These are phyloP conservation scores for Thalassiosira mediterranea DNA, from an alignment of 352 stramenopile genomes.

Conservation along the genomic window DNA sequence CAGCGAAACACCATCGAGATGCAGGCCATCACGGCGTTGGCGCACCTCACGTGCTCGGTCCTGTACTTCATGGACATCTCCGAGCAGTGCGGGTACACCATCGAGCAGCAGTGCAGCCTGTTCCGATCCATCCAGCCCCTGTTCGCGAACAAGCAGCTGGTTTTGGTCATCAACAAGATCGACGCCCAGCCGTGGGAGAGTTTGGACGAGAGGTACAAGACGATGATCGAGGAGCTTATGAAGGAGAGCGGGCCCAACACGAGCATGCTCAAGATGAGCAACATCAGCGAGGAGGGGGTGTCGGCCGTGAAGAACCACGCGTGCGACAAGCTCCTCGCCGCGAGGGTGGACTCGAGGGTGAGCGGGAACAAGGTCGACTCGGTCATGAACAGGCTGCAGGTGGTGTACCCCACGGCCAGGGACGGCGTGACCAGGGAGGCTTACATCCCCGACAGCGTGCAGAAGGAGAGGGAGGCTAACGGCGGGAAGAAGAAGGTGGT, in stretches of 20 bases:
- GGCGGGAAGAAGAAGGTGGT: slow-evolving; percentile 43
- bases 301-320: slow-evolving; percentile 91
- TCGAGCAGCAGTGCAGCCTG: slow-evolving; percentile 96
- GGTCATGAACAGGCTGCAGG: slow-evolving; percentile 95
- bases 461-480: slow-evolving; percentile 75
- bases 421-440: slow-evolving; percentile 91
- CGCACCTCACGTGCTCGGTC: slow-evolving; percentile 98
- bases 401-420: slow-evolving; percentile 92
- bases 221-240: slow-evolving; percentile 81
- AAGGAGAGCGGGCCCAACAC: slow-evolving; percentile 70
- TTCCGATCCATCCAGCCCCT: slow-evolving; percentile 98
- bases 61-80: slow-evolving; percentile 99
- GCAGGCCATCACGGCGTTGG: slow-evolving; percentile 99
- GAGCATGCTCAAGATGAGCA: slow-evolving; percentile 96
- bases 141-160: slow-evolving; percentile 99
- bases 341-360: slow-evolving; percentile 93
- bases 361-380: slow-evolving; percentile 95
- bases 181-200: slow-evolving; percentile 94
- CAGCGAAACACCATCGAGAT: slow-evolving; percentile 99
- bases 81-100: slow-evolving; percentile 98
- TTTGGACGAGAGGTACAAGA: slow-evolving; percentile 75
- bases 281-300: slow-evolving; percentile 84
- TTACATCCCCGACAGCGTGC: slow-evolving; percentile 92
- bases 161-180: slow-evolving; percentile 99
- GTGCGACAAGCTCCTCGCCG: slow-evolving; percentile 95